Conservation (phyloP, 2,329 filamentous ascomycete species). For the Orbilia ellipsospora region DNA sequence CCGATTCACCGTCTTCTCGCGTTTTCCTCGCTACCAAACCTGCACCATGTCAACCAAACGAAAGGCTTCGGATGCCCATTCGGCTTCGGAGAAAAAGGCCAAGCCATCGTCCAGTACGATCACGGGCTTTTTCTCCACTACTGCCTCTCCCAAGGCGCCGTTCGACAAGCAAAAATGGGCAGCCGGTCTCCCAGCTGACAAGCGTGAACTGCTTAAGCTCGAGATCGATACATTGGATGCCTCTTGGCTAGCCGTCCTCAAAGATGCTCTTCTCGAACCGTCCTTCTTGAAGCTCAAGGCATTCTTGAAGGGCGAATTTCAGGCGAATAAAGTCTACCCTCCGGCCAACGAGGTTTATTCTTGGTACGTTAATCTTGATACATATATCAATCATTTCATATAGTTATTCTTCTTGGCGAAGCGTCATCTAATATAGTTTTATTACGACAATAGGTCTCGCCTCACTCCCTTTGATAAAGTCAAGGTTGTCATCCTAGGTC, state of each 20-base stretch:
- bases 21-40: constrained; percentile 39
- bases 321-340: constrained; percentile 82
- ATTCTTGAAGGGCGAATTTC: constrained; percentile 83
- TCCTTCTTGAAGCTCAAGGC: constrained; percentile 89
- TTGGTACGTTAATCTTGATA: constrained; percentile 77
- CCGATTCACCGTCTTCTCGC: constrained; percentile 12
- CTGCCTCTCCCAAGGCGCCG: constrained; percentile 64
- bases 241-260: constrained; percentile 88
- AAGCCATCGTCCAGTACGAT: constrained; percentile 60
- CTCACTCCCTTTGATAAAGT: constrained; percentile 89
- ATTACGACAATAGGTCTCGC: constrained; percentile 75
- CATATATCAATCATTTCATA: neutral
- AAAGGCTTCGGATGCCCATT: constrained; percentile 59
- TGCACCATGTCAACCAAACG: constrained; percentile 61
- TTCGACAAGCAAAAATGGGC: constrained; percentile 95
- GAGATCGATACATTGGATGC: constrained; percentile 93
- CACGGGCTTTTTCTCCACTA: constrained; percentile 49
- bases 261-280: constrained; percentile 81
- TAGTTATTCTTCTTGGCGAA: neutral
- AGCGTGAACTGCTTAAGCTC: constrained; percentile 81
- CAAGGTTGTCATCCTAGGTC: constrained; percentile 91
- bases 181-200: constrained; percentile 79
- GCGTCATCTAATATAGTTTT: neutral
- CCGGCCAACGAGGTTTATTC: constrained; percentile 91
- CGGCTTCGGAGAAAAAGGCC: constrained; percentile 54